Evolutionary conservation across 306 rosid species (phyloP).

Genomic region (Lablab purpureus): DNA sequence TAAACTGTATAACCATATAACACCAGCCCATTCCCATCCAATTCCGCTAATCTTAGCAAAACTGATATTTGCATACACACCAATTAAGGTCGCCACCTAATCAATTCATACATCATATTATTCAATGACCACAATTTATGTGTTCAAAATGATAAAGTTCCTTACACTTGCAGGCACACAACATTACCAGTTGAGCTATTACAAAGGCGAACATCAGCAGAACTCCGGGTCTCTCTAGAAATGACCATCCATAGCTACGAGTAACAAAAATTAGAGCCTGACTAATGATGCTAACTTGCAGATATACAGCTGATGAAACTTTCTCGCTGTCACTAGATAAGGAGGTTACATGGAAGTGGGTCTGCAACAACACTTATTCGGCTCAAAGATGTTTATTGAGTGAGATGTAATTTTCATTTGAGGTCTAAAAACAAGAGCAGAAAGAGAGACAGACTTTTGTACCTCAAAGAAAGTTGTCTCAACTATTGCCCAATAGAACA

Average conservation of each 20-base stretch:
- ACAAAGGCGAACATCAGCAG: constrained; percentile 83
- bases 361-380: constrained; percentile 56
- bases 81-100: constrained; percentile 88
- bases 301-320: constrained; percentile 79
- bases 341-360: constrained; percentile 62
- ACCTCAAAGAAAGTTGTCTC: constrained; percentile 83
- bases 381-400: constrained; percentile 29
- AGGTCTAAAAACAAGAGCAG: not conserved
- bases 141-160: not conserved
- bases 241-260: constrained; percentile 80
- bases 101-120: constrained; percentile 21
- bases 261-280: constrained; percentile 93
- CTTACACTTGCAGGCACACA: not conserved
- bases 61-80: constrained; percentile 78
- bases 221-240: constrained; percentile 78
- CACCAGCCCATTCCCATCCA: constrained; percentile 95
- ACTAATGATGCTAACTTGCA: constrained; percentile 89
- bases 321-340: constrained; percentile 64
- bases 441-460: constrained; percentile 33
- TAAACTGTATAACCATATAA: constrained; percentile 84
- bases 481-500: constrained; percentile 72
- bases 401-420: constrained; percentile 34
- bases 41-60: constrained; percentile 77
- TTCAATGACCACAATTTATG: constrained; percentile 16
- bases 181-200: constrained; percentile 78